Percentiles rank a stretch among this genome's conserved stretches.
Evolutionary conservation across 306 rosid genomes (phyloP).

Genomic region (Fragaria vesca): DNA sequence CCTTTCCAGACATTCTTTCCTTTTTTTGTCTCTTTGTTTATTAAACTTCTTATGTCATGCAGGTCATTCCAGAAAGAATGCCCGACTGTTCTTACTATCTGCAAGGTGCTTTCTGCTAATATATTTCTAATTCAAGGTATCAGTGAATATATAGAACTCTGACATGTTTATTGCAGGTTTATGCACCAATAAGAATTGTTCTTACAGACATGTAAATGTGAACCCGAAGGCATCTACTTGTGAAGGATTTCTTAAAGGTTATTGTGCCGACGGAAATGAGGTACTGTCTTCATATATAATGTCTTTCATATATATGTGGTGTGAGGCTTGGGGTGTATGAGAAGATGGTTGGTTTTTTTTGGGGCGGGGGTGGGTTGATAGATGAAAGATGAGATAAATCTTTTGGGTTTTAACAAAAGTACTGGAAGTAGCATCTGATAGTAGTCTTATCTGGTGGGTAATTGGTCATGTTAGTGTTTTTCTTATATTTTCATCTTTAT

Average conservation of each 20-base stretch:
- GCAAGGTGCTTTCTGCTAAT: constrained; percentile 58
- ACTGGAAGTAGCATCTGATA: no score
- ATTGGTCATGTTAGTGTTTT: no score
- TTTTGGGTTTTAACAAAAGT: no score
- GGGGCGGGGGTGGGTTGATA: no score
- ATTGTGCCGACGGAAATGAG: constrained; percentile 91
- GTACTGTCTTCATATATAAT: constrained; percentile 37
- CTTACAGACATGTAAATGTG: constrained; percentile 94
- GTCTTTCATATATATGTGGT: neutral
- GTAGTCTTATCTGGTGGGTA: no score
- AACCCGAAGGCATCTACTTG: constrained; percentile 80
- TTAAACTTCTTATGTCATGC: constrained; percentile 35
- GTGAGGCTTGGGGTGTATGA: no score
- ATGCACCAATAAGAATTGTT: constrained; percentile 77
- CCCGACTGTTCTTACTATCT: constrained; percentile 88
- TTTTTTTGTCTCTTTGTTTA: constrained; percentile 21
- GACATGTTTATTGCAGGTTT: constrained; percentile 71
- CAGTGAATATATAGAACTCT: constrained; percentile 37
- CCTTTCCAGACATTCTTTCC: constrained; percentile 7
- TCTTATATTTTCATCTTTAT: no score
- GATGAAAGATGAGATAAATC: no score
- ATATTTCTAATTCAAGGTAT: constrained; percentile 14
- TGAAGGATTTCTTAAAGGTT: constrained; percentile 92
- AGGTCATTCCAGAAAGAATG: constrained; percentile 98
- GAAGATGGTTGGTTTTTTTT: no score